Evolutionary conservation across 345 rosid genomes (phyloP).

Genomic region (Gossypioides kirkii): DNA sequence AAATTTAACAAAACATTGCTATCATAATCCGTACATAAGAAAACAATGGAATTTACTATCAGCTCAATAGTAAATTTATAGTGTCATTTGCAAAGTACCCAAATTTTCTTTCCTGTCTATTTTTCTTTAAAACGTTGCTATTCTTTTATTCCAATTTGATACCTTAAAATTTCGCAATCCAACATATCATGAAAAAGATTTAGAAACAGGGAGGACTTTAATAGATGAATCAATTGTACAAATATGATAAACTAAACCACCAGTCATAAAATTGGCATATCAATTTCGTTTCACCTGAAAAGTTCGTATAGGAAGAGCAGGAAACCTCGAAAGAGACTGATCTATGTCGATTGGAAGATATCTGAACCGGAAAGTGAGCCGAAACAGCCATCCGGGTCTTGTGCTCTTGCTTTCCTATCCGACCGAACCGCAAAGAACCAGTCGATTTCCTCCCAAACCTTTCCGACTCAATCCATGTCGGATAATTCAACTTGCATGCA

Average conservation of each 20-base stretch:
- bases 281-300: constrained; percentile 41
- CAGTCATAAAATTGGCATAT: background rate
- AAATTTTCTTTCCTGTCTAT: background rate
- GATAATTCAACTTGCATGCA: constrained; percentile 39
- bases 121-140: background rate
- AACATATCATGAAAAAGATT: background rate
- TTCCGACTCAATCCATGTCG: constrained; percentile 38
- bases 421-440: constrained; percentile 31
- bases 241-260: background rate
- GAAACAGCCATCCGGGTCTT: constrained; percentile 36
- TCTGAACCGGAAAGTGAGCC: constrained; percentile 31
- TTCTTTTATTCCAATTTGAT: background rate
- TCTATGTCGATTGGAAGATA: constrained; percentile 20
- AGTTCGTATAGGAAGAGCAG: constrained; percentile 41
- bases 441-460: constrained; percentile 22
- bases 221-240: background rate
- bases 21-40: background rate
- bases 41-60: background rate
- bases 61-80: background rate
- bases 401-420: constrained; percentile 26
- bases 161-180: background rate
- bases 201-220: background rate
- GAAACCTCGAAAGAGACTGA: constrained; percentile 33
- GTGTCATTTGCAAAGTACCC: background rate
- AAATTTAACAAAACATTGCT: background rate